phyloP scores from a whole-genome alignment of 1,139 yeast genomes.

The Pichia sp. region DNA sequence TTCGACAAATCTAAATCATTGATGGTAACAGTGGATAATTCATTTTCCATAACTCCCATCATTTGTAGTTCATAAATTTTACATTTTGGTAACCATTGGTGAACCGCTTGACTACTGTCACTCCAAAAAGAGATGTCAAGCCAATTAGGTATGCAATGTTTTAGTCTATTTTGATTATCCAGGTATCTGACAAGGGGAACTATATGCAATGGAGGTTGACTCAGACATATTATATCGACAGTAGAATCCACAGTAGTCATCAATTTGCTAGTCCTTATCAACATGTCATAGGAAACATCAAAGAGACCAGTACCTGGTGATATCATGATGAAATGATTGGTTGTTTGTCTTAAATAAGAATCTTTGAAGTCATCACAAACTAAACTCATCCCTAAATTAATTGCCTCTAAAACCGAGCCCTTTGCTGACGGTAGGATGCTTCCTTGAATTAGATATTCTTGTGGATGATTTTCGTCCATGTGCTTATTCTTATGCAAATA shows the following conservation, averaged over 20 bases:
- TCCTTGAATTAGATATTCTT: conserved; percentile 44
- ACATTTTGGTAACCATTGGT: conserved; percentile 88
- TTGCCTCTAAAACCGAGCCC: conserved; percentile 83
- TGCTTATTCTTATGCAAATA: conserved; percentile 41
- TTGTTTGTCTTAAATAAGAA: conserved; percentile 82
- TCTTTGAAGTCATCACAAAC: conserved; percentile 79
- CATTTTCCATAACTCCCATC: conserved; percentile 98
- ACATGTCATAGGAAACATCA: conserved; percentile 81
- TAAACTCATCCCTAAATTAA: conserved; percentile 75
- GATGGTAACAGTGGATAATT: conserved; percentile 60
- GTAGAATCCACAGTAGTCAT: conserved; percentile 78
- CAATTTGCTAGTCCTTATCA: conserved; percentile 71
- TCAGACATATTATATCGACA: conserved; percentile 80
- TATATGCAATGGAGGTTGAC: conserved; percentile 87
- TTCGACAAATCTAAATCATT: conserved; percentile 42
- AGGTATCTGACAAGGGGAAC: conserved; percentile 82
- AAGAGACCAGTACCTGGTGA: conserved; percentile 93
- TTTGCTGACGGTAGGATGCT: conserved; percentile 78
- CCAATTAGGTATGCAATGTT: conserved; percentile 91
- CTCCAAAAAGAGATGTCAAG: conserved; percentile 87
- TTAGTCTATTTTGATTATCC: conserved; percentile 49
- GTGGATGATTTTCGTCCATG: conserved; percentile 23
- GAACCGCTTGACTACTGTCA: conserved; percentile 43
- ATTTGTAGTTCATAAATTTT: conserved; percentile 92
- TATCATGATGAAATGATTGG: conserved; percentile 76